Conservation (phyloP, 1,139 yeast species). For the Kurtzmaniella quercitrusa region DNA sequence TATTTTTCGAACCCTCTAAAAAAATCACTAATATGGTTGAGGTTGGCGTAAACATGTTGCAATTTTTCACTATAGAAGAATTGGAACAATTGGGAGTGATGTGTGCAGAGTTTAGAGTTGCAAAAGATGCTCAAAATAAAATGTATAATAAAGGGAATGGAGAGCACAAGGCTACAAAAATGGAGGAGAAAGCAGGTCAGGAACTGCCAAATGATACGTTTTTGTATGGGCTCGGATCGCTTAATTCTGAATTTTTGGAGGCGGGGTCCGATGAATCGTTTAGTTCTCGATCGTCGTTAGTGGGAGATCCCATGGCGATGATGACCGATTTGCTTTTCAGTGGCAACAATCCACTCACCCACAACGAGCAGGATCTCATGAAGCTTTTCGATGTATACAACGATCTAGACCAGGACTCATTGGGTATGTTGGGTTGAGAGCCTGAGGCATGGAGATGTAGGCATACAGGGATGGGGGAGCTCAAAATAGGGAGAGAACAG, state of each 20-base stretch:
- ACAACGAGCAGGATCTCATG: constrained; percentile 33
- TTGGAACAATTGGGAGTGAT: constrained; percentile 33
- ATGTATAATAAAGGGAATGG: constrained; percentile 11
- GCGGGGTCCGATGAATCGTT: not conserved
- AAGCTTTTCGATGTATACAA: constrained; percentile 38
- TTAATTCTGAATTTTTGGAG: not conserved
- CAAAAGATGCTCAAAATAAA: constrained; percentile 30
- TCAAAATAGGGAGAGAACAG: no score
- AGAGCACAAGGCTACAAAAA: constrained; percentile 1
- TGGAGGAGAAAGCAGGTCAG: not conserved
- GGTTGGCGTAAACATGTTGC: constrained; percentile 39
- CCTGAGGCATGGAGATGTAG: no score
- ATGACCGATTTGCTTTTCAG: constrained; percentile 6
- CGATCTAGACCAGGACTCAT: constrained; percentile 20
- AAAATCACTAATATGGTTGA: constrained; percentile 28
- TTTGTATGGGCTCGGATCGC: not conserved
- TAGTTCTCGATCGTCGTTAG: not conserved
- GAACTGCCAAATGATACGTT: not conserved
- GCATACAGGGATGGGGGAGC: no score
- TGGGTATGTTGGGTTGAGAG: constrained; percentile 4
- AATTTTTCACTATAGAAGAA: constrained; percentile 34
- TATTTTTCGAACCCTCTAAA: constrained; percentile 30
- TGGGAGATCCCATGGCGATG: constrained; percentile 5
- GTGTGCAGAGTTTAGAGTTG: constrained; percentile 39
- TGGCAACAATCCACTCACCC: constrained; percentile 5